phyloP scores from a whole-genome alignment of 495 filamentous ascomycete genomes.

The Penicillium argentinense region DNA sequence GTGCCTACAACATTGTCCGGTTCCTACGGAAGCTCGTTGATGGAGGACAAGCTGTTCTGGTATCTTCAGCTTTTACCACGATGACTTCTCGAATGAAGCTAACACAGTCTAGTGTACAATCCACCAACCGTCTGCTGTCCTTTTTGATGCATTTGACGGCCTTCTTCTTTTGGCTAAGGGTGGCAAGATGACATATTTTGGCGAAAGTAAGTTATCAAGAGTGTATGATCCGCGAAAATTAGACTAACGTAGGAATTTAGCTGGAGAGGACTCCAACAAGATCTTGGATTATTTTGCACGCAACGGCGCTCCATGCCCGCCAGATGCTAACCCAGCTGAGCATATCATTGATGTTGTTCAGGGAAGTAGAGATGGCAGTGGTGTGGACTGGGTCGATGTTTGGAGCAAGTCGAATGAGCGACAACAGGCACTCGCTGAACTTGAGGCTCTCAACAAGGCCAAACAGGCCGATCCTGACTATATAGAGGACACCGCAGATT shows the following conservation, averaged over 20 bases:
- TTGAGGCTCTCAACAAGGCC: constrained; percentile 59
- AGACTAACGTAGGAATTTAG: constrained; percentile 38
- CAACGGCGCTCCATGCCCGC: constrained; percentile 50
- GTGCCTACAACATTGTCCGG: constrained; percentile 63
- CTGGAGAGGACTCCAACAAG: constrained; percentile 59
- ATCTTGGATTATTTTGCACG: constrained; percentile 56
- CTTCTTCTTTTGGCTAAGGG: constrained; percentile 52
- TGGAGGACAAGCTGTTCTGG: constrained; percentile 80
- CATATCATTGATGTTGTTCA: constrained; percentile 54
- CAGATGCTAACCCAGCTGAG: constrained; percentile 58
- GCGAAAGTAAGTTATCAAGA: constrained; percentile 56
- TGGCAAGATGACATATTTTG: constrained; percentile 57
- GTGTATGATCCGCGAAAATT: not conserved
- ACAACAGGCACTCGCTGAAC: constrained; percentile 58
- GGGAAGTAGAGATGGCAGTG: constrained; percentile 28
- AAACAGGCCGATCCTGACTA: constrained; percentile 32
- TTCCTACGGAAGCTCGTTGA: constrained; percentile 82
- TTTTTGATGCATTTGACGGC: constrained; percentile 53
- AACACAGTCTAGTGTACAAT: constrained; percentile 65
- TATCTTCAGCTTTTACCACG: constrained; percentile 5
- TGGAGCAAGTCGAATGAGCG: constrained; percentile 58
- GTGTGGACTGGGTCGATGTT: constrained; percentile 47
- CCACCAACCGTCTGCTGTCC: constrained; percentile 80
- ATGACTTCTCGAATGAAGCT: not conserved
- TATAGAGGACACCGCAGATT: constrained; percentile 52